Evolutionary conservation across 2,329 filamentous ascomycete genomes (phyloP).

Genomic region (Xylariaceae sp.): DNA sequence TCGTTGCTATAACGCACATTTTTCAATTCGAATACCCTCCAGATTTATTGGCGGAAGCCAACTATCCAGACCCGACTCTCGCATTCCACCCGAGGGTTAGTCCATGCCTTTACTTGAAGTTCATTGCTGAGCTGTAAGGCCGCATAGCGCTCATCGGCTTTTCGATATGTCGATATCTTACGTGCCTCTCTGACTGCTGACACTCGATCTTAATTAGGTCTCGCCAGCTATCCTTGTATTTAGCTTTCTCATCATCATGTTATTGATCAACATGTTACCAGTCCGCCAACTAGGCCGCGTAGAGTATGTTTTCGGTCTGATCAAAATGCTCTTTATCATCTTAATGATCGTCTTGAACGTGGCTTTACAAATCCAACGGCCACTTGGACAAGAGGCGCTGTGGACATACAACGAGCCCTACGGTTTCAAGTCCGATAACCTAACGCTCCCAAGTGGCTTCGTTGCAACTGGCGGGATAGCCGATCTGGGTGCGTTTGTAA

Average conservation of each 20-base stretch:
- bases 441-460: constrained; percentile 39
- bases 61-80: constrained; percentile 43
- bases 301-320: constrained; percentile 11
- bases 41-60: constrained; percentile 26
- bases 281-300: constrained; percentile 9
- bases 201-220: background rate
- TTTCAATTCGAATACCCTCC: constrained; percentile 9
- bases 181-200: background rate
- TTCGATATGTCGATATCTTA: too few relatives aligned
- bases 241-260: constrained; percentile 8
- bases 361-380: constrained; percentile 44
- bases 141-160: too few relatives aligned
- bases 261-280: constrained; percentile 13
- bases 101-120: too few relatives aligned
- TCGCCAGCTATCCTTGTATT: constrained; percentile 12
- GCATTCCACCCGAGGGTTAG: background rate
- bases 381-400: constrained; percentile 35
- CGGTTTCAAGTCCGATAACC: constrained; percentile 39
- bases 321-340: constrained; percentile 10
- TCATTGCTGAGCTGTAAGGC: too few relatives aligned
- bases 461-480: constrained; percentile 38
- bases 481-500: constrained; percentile 41
- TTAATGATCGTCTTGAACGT: constrained; percentile 40
- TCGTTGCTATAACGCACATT: constrained; percentile 12
- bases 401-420: constrained; percentile 46